These are phyloP conservation scores for Radiomyces spectabilis DNA, from an alignment of 192 early-diverging fungal genomes.

Conservation along the genomic window DNA sequence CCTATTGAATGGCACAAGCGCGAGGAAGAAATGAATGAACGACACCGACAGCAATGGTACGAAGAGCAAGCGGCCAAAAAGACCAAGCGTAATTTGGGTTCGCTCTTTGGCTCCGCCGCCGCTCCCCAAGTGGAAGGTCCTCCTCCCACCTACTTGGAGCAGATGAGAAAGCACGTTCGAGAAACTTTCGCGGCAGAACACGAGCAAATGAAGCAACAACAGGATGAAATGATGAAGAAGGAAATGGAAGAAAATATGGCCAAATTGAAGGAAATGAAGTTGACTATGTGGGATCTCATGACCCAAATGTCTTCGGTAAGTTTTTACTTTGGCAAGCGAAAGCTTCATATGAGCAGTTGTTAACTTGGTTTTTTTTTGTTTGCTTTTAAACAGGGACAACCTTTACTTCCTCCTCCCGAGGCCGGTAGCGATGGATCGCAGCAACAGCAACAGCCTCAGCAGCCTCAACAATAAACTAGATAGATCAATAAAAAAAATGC, in stretches of 20 bases:
- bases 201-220: conserved; percentile 53
- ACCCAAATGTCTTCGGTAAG: conserved; percentile 38
- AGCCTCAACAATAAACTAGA: too few relatives aligned
- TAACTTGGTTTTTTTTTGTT: too few relatives aligned
- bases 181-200: conserved; percentile 71
- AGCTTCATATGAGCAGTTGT: too few relatives aligned
- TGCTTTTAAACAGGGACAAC: too few relatives aligned
- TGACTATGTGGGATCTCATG: conserved; percentile 80
- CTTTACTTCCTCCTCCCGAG: too few relatives aligned
- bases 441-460: too few relatives aligned
- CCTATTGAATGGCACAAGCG: conserved; percentile 62
- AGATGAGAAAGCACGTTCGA: conserved; percentile 52
- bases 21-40: conserved; percentile 58
- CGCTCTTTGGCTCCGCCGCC: conserved; percentile 30
- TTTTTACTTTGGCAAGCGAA: too few relatives aligned
- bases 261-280: conserved; percentile 86
- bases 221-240: conserved; percentile 53
- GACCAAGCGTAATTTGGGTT: conserved; percentile 47
- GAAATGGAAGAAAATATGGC: conserved; percentile 58
- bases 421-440: too few relatives aligned
- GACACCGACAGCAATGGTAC: conserved; percentile 61
- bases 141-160: conserved; percentile 51
- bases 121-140: conserved; percentile 49
- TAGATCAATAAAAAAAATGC: too few relatives aligned
- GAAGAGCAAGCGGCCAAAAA: conserved; percentile 49